phyloP scores from a whole-genome alignment of 306 rosid genomes.

The Rosa lucieae region DNA sequence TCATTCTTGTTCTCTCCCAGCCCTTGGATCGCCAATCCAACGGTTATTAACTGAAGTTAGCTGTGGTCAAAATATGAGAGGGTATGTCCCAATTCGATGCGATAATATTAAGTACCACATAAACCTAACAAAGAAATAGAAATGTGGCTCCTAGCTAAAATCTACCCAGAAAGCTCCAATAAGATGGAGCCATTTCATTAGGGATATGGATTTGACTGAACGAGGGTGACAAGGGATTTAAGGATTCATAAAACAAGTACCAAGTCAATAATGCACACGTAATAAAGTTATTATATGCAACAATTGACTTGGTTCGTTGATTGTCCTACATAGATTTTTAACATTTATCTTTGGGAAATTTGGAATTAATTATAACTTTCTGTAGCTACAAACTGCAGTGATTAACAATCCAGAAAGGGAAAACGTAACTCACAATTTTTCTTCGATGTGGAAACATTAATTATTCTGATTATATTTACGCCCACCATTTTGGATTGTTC shows the following conservation, averaged over 20 bases:
- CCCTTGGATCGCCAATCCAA: background rate
- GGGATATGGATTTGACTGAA: background rate
- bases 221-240: background rate
- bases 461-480: too few species aligned
- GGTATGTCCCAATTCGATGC: background rate
- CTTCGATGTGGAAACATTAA: background rate
- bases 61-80: background rate
- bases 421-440: background rate
- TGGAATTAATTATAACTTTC: background rate
- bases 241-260: background rate
- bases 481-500: background rate
- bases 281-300: background rate
- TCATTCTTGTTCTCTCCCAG: background rate
- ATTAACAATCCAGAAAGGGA: background rate
- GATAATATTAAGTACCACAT: background rate
- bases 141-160: background rate
- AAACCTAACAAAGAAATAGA: background rate
- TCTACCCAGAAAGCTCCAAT: background rate
- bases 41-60: background rate
- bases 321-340: background rate
- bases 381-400: background rate
- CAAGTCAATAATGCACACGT: background rate
- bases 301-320: conserved; percentile 1
- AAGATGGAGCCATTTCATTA: background rate
- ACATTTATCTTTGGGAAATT: background rate